phyloP scores from a whole-genome alignment of 495 filamentous ascomycete species.

The Hypomontagnella submonticulosa region DNA sequence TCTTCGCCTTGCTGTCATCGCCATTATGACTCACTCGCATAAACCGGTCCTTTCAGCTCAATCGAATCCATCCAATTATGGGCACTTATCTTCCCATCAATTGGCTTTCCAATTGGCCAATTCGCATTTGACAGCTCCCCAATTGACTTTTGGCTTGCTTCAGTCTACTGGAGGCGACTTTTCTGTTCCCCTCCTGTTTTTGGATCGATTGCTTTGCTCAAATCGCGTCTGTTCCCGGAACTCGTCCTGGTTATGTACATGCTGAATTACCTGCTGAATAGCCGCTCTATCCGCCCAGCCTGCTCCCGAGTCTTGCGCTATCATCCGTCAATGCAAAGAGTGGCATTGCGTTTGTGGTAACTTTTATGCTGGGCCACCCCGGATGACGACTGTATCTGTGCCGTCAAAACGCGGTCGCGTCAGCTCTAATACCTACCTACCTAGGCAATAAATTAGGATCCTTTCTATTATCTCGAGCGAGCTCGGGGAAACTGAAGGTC shows the following conservation, averaged over 20 bases:
- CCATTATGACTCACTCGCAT: conserved; percentile 39
- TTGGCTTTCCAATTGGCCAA: conserved; percentile 45
- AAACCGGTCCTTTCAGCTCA: conserved; percentile 39
- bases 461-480: conserved; percentile 16
- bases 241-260: conserved; percentile 12
- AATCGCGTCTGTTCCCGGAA: conserved; percentile 31
- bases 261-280: conserved; percentile 14
- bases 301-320: conserved; percentile 20
- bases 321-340: conserved; percentile 22
- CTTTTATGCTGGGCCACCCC: conserved; percentile 22
- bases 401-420: conserved; percentile 34
- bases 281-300: conserved; percentile 38
- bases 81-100: conserved; percentile 26
- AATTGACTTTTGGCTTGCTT: conserved; percentile 17
- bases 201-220: conserved; percentile 34
- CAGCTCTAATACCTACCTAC: conserved; percentile 39
- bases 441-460: conserved; percentile 34
- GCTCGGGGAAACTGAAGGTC: conserved; percentile 14
- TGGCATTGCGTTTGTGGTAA: conserved; percentile 18
- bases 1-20: conserved; percentile 34
- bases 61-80: conserved; percentile 40
- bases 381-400: conserved; percentile 34
- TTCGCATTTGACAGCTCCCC: conserved; percentile 26
- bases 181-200: conserved; percentile 2
- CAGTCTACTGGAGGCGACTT: conserved; percentile 16